Base-by-base conservation (phyloP, 2,329 filamentous ascomycete genomes). In the Pseudogymnoascus sp. region DNA sequence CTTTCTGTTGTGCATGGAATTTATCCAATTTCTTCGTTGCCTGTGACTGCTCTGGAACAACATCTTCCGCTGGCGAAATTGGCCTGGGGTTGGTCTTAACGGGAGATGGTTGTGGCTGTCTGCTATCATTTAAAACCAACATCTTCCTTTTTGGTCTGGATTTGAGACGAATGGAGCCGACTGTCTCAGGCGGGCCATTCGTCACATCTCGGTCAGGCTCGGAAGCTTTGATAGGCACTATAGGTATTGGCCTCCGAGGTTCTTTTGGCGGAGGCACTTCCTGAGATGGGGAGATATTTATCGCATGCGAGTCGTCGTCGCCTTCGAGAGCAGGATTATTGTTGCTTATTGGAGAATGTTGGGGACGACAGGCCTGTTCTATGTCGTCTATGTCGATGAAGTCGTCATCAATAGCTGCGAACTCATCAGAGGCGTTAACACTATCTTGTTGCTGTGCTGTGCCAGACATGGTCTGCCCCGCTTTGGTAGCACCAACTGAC, bases 121-220 rank as follows among this genome's bases (percentile, higher is more conserved):
- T 34, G 18, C 14, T 44, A 56, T 62, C 18, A 16, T 42, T 50
- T 18, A 61, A 36, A 23, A 60, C 5, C 12, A 63, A 21, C 44
- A 63, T 59, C 21, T 63, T 63, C 31, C 46, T 61, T 21, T 63
- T 63, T 59, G 61, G 61, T 31, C 46, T 59, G 18, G 61, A 60
- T 60, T 63, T 63, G 12, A 63, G 53, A 3, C 61, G 42, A 5
- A 63, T 50, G 21, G 61, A 60, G n/a, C 59, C 59, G 16, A 40
- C 36, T n/a, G 25, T 31, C 18, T 60, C 36, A 25, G 36, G 12
- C 6, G 36, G 38, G 12, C 18, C 36, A 60, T 25, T 18, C 14
- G 8, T 5, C 21, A 31, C 16, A 28, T 25, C 36, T 5, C 2
- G 4, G 25, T 6, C 12, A 25, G 36, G 4, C 11, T 25, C 34